phyloP scores from a whole-genome alignment of 495 filamentous ascomycete genomes.

The Immersiella caudata region DNA sequence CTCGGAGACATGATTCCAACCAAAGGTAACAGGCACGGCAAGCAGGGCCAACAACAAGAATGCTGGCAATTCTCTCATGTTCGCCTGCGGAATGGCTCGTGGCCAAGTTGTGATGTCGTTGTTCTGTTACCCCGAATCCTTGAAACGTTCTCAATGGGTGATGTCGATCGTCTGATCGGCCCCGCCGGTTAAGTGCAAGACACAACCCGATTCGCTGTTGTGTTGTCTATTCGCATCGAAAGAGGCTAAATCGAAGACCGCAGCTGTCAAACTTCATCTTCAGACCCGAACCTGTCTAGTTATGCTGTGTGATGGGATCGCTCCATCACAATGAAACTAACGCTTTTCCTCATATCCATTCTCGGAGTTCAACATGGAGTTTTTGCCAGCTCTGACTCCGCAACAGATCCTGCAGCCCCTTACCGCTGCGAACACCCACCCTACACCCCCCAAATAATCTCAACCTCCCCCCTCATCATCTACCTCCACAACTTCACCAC shows the following conservation, averaged over 20 bases:
- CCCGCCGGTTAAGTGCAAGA: constrained; percentile 7
- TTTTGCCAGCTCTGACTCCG: neutral
- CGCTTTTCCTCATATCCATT: neutral
- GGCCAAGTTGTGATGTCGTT: neutral
- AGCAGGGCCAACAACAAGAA: constrained; percentile 13
- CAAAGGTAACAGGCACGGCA: constrained; percentile 17
- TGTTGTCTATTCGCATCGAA: neutral
- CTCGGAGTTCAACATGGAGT: neutral
- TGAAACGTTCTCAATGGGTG: neutral
- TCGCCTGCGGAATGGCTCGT: neutral
- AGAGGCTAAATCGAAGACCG: neutral
- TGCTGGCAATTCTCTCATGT: neutral
- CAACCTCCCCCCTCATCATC: constrained; percentile 53
- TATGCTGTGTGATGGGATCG: neutral
- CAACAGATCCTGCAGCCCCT: neutral
- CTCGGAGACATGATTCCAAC: constrained; percentile 1
- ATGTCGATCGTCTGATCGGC: neutral
- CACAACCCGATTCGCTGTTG: neutral
- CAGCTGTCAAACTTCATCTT: neutral
- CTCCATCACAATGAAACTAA: neutral
- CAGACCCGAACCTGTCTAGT: no score
- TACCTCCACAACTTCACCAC: constrained; percentile 54
- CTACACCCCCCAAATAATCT: constrained; percentile 53
- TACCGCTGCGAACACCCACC: constrained; percentile 38
- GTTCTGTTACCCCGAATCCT: no score